Conservation (phyloP, 164 flowering plant species). For the Vitis labrusca region DNA sequence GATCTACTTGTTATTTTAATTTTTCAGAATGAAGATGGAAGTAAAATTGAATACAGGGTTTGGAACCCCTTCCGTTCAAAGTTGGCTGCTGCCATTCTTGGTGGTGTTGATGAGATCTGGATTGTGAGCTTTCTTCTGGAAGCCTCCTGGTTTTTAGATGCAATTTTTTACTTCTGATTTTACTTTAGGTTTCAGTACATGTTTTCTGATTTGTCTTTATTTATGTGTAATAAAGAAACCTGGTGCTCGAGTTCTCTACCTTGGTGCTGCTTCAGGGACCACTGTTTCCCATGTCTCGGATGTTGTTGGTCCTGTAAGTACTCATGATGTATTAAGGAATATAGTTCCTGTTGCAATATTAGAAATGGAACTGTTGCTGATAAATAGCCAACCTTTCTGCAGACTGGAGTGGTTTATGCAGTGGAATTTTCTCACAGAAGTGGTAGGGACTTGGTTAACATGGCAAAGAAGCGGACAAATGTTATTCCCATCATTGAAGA, state of each 20-base stretch:
- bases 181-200: neutral
- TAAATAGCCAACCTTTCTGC: slow-evolving; percentile 4
- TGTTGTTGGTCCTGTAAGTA: slow-evolving; percentile 94
- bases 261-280: slow-evolving; percentile 98
- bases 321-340: neutral
- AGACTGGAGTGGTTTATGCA: slow-evolving; percentile 88
- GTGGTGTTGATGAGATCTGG: slow-evolving; percentile 88
- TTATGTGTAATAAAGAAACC: slow-evolving; percentile 49
- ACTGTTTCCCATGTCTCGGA: slow-evolving; percentile 98
- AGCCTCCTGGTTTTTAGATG: neutral
- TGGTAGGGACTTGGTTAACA: slow-evolving; percentile 95
- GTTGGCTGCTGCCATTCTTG: slow-evolving; percentile 89
- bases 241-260: slow-evolving; percentile 82
- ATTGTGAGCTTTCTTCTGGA: slow-evolving; percentile 53
- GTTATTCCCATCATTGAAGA: slow-evolving; percentile 91
- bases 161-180: neutral
- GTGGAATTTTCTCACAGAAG: slow-evolving; percentile 98
- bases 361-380: slow-evolving; percentile 1
- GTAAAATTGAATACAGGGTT: slow-evolving; percentile 83
- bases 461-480: slow-evolving; percentile 96
- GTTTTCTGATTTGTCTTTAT: neutral
- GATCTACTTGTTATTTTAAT: neutral
- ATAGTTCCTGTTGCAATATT: neutral
- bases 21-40: slow-evolving; percentile 83
- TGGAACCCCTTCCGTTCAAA: slow-evolving; percentile 99